These are phyloP conservation scores for Coemansia sp. DNA, from an alignment of 192 early-diverging fungal genomes.

Conservation along the genomic window DNA sequence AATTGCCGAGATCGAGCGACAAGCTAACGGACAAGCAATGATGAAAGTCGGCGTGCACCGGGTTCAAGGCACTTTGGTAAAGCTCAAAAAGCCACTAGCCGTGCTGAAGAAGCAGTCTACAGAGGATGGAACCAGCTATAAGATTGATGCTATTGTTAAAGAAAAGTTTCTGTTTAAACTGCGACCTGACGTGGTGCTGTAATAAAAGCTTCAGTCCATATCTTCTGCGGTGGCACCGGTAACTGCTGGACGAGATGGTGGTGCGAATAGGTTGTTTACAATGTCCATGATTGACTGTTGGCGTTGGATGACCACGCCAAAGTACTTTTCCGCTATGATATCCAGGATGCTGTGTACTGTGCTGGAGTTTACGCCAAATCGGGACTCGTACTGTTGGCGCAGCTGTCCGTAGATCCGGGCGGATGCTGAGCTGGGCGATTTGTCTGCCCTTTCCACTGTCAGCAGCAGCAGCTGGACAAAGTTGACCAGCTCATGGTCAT, in stretches of 20 bases:
- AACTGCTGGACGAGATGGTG: slow-evolving; percentile 32
- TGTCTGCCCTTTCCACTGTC: slow-evolving; percentile 59
- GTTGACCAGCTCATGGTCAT: slow-evolving; percentile 58
- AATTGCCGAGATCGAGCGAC: slow-evolving; percentile 41
- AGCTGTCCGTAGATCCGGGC: slow-evolving; percentile 25
- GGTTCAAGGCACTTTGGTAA: slow-evolving; percentile 27
- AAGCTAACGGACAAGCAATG: slow-evolving; percentile 18
- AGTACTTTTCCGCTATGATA: slow-evolving; percentile 40
- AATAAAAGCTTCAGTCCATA: slow-evolving; percentile 38
- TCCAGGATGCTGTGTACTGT: slow-evolving; percentile 37
- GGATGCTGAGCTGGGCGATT: slow-evolving; percentile 19
- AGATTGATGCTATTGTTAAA: slow-evolving; percentile 35
- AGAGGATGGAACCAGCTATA: slow-evolving; percentile 12
- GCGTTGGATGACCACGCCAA: slow-evolving; percentile 51
- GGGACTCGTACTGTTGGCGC: slow-evolving; percentile 29
- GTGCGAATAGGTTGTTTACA: slow-evolving; percentile 43
- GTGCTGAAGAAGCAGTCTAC: slow-evolving; percentile 22
- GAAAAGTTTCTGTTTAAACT: slow-evolving; percentile 51
- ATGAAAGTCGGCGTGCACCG: slow-evolving; percentile 48
- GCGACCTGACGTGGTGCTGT: slow-evolving; percentile 40
- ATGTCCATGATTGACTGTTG: slow-evolving; percentile 53
- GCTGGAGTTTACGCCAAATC: slow-evolving; percentile 37
- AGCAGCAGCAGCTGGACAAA: slow-evolving; percentile 67
- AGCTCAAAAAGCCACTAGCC: slow-evolving; percentile 40
- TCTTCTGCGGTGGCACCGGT: slow-evolving; percentile 20